phyloP scores from a whole-genome alignment of 2,329 filamentous ascomycete species.

The Xylaria sp. region DNA sequence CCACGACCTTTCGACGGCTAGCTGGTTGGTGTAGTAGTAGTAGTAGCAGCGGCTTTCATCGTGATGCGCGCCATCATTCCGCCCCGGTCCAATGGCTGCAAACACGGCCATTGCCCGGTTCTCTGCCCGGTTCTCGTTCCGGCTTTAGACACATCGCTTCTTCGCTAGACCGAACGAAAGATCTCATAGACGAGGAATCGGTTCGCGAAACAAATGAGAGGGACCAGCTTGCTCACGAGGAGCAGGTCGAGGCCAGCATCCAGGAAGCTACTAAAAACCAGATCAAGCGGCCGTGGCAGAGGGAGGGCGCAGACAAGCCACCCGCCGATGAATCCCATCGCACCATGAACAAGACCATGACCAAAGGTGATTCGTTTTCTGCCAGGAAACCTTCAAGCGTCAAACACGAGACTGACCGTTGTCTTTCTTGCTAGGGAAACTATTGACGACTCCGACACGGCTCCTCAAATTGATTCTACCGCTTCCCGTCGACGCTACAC shows the following conservation, averaged over 20 bases:
- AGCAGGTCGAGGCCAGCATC: conserved; percentile 49
- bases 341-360: conserved; percentile 62
- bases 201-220: conserved; percentile 43
- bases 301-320: conserved; percentile 67
- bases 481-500: conserved; percentile 63
- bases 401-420: conserved; percentile 9
- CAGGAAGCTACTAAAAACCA: conserved; percentile 61
- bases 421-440: conserved; percentile 62
- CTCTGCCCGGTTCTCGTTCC: not conserved
- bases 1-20: conserved; percentile 37
- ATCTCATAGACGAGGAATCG: conserved; percentile 38
- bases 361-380: conserved; percentile 62
- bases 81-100: not conserved
- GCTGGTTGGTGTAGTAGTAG: conserved; percentile 15
- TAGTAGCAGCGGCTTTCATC: conserved; percentile 18
- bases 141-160: conserved; percentile 34
- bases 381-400: not conserved
- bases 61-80: conserved; percentile 2
- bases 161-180: conserved; percentile 31
- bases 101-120: not conserved
- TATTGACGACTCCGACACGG: conserved; percentile 75
- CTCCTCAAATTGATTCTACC: conserved; percentile 78
- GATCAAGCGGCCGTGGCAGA: conserved; percentile 69
- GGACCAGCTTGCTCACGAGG: conserved; percentile 46
- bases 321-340: conserved; percentile 62